Conservation (phyloP, 305 asterid species). For the Vinca major region DNA sequence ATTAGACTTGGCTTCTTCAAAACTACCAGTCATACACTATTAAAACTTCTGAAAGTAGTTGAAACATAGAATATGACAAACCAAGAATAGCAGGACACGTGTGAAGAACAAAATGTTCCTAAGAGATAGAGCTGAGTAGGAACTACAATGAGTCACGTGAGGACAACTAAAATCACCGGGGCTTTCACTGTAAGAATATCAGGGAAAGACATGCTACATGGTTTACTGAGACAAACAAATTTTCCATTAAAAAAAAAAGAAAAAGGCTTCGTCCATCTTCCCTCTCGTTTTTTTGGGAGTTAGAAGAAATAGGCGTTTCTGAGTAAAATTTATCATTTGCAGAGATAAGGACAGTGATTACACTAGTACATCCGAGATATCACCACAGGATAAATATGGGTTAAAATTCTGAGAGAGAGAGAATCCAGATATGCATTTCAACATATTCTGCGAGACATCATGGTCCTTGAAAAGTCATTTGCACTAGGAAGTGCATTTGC, state of each 20-base stretch:
- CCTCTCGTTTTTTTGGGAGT: no score
- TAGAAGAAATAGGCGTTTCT: not conserved
- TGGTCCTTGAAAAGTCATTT: not conserved
- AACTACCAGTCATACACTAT: not conserved
- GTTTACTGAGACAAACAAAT: not conserved
- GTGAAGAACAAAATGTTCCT: not conserved
- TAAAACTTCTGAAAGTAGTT: conserved; percentile 3
- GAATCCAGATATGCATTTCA: not conserved
- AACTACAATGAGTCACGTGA: not conserved
- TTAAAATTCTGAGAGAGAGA: not conserved
- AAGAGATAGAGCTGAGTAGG: not conserved
- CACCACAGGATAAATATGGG: not conserved
- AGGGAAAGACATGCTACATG: not conserved
- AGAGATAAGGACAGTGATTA: not conserved
- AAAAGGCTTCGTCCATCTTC: not conserved
- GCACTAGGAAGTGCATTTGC: not conserved
- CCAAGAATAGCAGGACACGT: not conserved
- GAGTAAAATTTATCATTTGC: not conserved
- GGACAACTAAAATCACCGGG: not conserved
- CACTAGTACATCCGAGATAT: not conserved
- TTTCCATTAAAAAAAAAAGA: not conserved
- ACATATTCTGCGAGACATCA: not conserved
- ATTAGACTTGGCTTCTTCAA: not conserved
- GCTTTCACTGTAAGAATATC: not conserved
- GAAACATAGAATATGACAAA: not conserved